Conservation (phyloP, 495 filamentous ascomycete genomes). For the Hyaloscypha hepaticicola region DNA sequence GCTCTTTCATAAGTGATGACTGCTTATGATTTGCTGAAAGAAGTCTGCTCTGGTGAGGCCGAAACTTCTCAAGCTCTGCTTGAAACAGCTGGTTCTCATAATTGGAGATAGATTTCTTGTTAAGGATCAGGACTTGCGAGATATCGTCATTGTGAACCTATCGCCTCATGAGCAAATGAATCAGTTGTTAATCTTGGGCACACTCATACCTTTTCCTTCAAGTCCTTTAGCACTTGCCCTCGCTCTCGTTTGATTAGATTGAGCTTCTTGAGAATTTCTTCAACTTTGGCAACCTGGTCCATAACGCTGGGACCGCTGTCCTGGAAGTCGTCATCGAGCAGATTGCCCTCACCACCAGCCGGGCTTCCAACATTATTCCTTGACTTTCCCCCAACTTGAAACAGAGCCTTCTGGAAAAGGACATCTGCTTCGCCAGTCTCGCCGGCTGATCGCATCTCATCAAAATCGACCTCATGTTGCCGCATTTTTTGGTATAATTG, state of each 20-base stretch:
- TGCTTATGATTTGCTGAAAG: conserved; percentile 94
- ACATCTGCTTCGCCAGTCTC: conserved; percentile 86
- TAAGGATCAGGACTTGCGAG: conserved; percentile 92
- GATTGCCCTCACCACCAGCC: conserved; percentile 62
- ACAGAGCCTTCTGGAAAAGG: conserved; percentile 79
- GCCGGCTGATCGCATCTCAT: conserved; percentile 91
- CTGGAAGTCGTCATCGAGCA: conserved; percentile 89
- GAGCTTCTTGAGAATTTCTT: conserved; percentile 87
- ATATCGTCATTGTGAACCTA: conserved; percentile 96
- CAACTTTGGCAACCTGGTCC: conserved; percentile 85
- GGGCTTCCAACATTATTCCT: conserved; percentile 56
- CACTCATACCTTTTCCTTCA: conserved; percentile 85
- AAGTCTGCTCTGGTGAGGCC: conserved; percentile 86
- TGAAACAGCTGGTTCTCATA: conserved; percentile 91
- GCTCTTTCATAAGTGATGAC: conserved; percentile 87
- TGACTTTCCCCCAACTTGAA: conserved; percentile 58
- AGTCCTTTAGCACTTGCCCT: conserved; percentile 87
- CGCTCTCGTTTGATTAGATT: conserved; percentile 90
- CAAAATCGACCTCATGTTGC: conserved; percentile 82
- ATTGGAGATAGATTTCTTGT: conserved; percentile 89
- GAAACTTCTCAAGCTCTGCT: conserved; percentile 92
- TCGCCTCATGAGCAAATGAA: conserved; percentile 32
- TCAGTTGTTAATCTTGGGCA: not conserved
- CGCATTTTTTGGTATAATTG: conserved; percentile 82
- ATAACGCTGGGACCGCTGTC: conserved; percentile 75